phyloP scores from a whole-genome alignment of 2,329 filamentous ascomycete genomes.

The Pseudogymnoascus sp. region DNA sequence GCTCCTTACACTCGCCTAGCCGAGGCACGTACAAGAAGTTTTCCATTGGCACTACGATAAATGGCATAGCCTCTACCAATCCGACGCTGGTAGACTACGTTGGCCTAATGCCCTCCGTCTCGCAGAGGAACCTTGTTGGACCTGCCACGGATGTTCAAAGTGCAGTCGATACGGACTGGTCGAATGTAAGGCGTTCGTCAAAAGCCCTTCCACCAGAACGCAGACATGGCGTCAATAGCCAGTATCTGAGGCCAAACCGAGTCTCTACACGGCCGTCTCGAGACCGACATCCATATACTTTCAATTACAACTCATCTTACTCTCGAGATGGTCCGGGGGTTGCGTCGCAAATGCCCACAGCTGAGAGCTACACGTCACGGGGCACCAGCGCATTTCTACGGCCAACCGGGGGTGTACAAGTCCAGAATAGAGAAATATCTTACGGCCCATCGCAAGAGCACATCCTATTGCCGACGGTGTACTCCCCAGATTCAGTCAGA shows the following conservation, averaged over 20 bases:
- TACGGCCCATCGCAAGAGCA: not conserved
- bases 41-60: slow-evolving; percentile 1
- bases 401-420: not conserved
- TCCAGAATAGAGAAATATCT: not conserved
- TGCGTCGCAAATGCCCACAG: not conserved
- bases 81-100: not conserved
- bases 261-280: not conserved
- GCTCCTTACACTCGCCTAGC: not conserved
- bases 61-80: not conserved
- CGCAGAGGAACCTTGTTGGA: not conserved
- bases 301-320: not conserved
- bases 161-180: not conserved
- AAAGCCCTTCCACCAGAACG: not conserved
- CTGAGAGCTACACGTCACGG: not conserved
- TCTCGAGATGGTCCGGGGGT: not conserved
- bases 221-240: not conserved
- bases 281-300: not conserved
- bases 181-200: not conserved
- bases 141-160: not conserved
- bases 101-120: not conserved
- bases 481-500: not conserved
- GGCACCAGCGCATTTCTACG: not conserved
- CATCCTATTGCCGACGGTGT: not conserved
- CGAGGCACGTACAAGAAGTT: not conserved
- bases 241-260: not conserved